phyloP scores from a whole-genome alignment of 1,284 basidiomycete species.

The Apiotrichum akiyoshidainum region DNA sequence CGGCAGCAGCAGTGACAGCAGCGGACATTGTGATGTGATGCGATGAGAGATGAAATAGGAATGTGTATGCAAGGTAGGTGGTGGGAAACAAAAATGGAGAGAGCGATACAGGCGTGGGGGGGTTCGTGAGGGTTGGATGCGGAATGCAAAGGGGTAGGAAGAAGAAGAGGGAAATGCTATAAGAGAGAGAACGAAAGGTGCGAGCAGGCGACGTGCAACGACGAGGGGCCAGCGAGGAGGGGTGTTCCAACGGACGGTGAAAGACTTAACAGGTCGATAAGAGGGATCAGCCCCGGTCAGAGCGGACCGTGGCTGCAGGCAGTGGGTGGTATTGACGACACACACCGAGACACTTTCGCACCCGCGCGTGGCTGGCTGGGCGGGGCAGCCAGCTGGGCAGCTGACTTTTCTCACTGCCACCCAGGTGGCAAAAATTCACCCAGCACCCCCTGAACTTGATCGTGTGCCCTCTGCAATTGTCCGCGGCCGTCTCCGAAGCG shows the following conservation, averaged over 20 bases:
- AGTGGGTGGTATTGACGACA: too few species aligned
- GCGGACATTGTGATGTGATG: background rate
- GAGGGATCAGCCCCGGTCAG: background rate
- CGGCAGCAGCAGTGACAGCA: background rate
- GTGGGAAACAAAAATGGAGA: background rate
- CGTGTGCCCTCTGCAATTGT: too few species aligned
- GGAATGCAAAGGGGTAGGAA: background rate
- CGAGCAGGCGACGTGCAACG: background rate
- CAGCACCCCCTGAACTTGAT: too few species aligned
- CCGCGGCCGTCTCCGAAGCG: too few species aligned
- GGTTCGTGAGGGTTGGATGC: background rate
- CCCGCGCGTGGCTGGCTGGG: too few species aligned
- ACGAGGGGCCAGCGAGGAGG: too few species aligned
- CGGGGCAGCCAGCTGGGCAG: too few species aligned
- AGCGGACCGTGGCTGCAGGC: background rate
- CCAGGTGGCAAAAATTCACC: too few species aligned
- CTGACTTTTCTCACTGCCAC: too few species aligned
- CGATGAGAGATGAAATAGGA: background rate
- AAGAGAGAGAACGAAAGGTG: background rate
- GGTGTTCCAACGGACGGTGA: background rate
- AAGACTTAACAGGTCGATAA: conserved; percentile 1
- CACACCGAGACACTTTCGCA: too few species aligned
- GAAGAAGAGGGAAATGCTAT: background rate
- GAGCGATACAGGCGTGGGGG: background rate
- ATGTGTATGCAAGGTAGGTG: too few species aligned